Base-by-base conservation (phyloP, 306 rosid species). In the Neltuma alba region DNA sequence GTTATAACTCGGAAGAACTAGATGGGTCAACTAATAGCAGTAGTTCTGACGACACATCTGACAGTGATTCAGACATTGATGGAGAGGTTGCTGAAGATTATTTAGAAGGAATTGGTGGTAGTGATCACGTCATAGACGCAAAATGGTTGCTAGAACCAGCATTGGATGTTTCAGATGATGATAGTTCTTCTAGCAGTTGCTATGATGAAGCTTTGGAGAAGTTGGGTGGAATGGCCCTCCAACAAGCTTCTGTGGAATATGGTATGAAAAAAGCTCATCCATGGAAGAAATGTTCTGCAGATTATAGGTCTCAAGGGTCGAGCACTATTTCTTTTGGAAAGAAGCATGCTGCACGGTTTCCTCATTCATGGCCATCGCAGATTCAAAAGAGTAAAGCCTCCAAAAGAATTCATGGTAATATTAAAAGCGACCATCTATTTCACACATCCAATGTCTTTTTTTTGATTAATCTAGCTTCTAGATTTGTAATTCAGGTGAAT, bases 31-130 rank as follows among this genome's bases (percentile, higher is more conserved):
- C 97, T 28, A 93, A 89, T 77, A 84, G 90, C 83, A 87, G 76
- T 37, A 77, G 85, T 74, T 91, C 92, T 4, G 93, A 87, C n/a
- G 90, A 85, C 74, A 76, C 84, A 42, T 91, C 90, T 86, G 94
- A 83, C 74, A 81, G 83, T 86, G 93, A 82, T 87, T 92, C 91
- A 67, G 99, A 91, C 75, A 81, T 95, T 75, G 98, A 95, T 68
- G 98, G 90, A 0, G 96, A 88, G 78, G 91, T 92, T 81, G 99
- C 90, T 28, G 80, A 87, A 83, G 99, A 95, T 84, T 95, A 95
- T 84, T 62, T 92, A 64, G 94, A 87, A 83, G 98, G 98, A 69
- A 90, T 92, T 89, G 99, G 98, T 72, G 99, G 99, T 38, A 79
- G 90, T 42, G 91, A 84, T 36, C 86, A 84, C 78, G 78, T 95